Evolutionary conservation across 2,329 filamentous ascomycete species (phyloP), one percentile per base, ranked within the genome.

Genomic region (Xylariaceae sp.): DNA sequence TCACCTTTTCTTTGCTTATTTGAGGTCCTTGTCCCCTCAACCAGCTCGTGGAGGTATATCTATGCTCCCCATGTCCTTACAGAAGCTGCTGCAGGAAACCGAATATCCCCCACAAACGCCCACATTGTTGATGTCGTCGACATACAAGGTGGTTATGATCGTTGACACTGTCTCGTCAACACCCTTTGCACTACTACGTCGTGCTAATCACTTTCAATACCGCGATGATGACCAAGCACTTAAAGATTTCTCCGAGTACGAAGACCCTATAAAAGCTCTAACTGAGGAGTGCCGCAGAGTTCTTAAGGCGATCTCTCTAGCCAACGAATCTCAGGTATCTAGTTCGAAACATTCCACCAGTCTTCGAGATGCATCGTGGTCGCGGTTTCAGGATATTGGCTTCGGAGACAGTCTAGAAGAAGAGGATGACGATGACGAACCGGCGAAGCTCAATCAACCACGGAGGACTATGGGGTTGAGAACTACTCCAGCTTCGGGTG

Each of bases 1-100:
- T 69, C 95, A 99, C 77, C 79, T 99, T 52, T 99, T 99, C 80
- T 99, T 99, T 71, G 95, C 95, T 53, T 99, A 98, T 72, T 84
- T 99, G 46, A 86, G 95, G 66, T 97, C 93, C 0, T 78, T 96
- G 45, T 87, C 91, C 1, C 93, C 95, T n/a, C 89, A 93, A 60
- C 84, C 87, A 60, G 84, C 85, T 26, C 79, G 89, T 50, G 90
- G 86, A 61, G 90, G 90, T 45, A 96, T 98, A 59, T 90, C 93
- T 0, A 84, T 89, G 62, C 83, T 99, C 16, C 95, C 95, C 7
- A 89, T 93, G 70, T 96, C 95, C 12, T 81, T 99, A 18, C 92
- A 97, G 75, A 90, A 93, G 64, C 81, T 99, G 12, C 81, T 98
- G 37, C 87, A 93, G 67, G 92, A 96, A 65, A 96, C 93, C 48